Base-by-base conservation (phyloP, 1,284 basidiomycete species). In the Papiliotrema fonsecae region DNA sequence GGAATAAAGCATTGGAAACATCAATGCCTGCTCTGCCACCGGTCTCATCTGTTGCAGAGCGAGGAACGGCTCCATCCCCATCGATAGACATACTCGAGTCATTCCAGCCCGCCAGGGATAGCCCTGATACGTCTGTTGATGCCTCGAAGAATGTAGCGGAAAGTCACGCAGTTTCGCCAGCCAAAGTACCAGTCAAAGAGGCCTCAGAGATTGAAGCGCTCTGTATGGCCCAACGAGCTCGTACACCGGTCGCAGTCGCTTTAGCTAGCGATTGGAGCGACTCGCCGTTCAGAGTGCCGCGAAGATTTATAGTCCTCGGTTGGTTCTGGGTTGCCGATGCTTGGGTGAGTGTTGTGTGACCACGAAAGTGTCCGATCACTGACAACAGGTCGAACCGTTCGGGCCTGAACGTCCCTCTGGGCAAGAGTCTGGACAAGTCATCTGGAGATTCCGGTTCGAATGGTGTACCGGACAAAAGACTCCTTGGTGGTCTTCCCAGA, bases 281-380 rank as follows among this genome's bases (percentile, higher is more conserved):
- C 9, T 55, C 61, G 3, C 69, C 69, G 14, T 72, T 69, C 52
- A 55, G 58, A 25, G 60, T 71, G 4, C 62, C 64, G 3, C 45
- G 61, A n/a, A 53, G 63, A 1, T 58, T 65, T 19, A 49, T 69
- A 28, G 61, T 67, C 1, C 57, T 74, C 4, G 72, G 72, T n/a
- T 74, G 66, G 66, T 72, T 70, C 55, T 74, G 67, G 68, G 49
- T 72, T 22, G 51, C 58, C 0, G 70, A 69, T 44, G 66, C 70
- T 28, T 74, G 72, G 72, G 65, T 64, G 35, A 36, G 58, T 52
- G 2, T 13, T 13, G n/a, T 14, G 24, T 30, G 31, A 32, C 42
- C 38, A 47, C 6, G 13, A 39, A 13, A 13, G 5, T 14, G 16
- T 39, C 7, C 27, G 40, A 35, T 51, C n/a, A 44, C 24, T 27